Percentiles rank a stretch among this genome's conserved stretches.
These are phyloP conservation scores for Saxophila tyrrhenica DNA, from an alignment of 495 filamentous ascomycete genomes.

Conservation along the genomic window DNA sequence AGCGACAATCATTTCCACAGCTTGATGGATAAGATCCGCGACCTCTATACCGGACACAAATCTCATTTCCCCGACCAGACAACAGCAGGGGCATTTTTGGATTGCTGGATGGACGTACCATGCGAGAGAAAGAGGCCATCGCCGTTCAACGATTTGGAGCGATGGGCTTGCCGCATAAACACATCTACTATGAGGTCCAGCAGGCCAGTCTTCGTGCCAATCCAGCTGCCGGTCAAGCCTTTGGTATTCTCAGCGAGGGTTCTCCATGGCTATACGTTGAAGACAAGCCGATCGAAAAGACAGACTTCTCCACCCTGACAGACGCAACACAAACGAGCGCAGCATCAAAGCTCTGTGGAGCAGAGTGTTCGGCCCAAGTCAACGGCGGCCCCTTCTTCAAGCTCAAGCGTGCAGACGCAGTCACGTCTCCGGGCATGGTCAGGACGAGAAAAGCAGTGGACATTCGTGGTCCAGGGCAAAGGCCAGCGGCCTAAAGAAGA, in stretches of 20 bases:
- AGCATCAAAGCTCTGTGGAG: background rate
- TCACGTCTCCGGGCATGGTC: background rate
- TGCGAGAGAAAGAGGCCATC: background rate
- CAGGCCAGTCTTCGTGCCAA: background rate
- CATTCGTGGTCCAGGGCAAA: background rate
- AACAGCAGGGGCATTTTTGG: background rate
- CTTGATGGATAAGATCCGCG: background rate
- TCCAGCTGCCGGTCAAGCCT: background rate
- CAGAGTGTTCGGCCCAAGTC: background rate
- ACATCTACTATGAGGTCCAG: background rate
- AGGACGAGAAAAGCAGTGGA: background rate
- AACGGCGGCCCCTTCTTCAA: background rate
- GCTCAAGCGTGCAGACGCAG: background rate
- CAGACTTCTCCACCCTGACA: background rate
- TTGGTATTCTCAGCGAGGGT: background rate
- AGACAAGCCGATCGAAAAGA: background rate
- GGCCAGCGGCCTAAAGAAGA: background rate
- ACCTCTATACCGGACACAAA: background rate
- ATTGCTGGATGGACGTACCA: background rate
- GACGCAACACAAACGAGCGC: background rate
- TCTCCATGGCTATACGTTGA: background rate
- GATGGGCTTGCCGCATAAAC: background rate
- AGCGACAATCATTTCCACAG: background rate
- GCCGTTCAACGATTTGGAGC: background rate
- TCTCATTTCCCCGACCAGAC: background rate